A percentile compares a stretch with the other conserved stretches of the same genome.
These are phyloP conservation scores for Plasmodium blacklocki DNA, from an alignment of 169 alveolate species.

Conservation along the genomic window DNA sequence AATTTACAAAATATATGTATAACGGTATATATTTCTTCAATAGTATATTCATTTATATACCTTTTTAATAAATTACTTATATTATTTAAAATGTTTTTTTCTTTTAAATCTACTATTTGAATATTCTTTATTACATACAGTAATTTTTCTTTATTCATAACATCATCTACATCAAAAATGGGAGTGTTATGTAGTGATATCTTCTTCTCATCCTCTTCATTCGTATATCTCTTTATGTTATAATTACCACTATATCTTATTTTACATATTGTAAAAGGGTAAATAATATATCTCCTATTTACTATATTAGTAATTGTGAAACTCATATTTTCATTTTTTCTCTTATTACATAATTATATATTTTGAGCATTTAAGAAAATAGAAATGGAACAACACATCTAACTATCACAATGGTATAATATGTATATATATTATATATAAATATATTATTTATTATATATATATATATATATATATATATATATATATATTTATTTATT, in stretches of 20 bases:
- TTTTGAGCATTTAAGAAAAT: too few species aligned
- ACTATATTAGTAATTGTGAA: not conserved
- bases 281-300: not conserved
- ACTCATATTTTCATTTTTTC: not conserved
- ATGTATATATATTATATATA: too few species aligned
- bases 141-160: conserved; percentile 32
- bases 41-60: conserved; percentile 11
- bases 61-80: conserved; percentile 31
- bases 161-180: not conserved
- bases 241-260: too few species aligned
- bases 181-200: too few species aligned
- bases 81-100: conserved; percentile 33
- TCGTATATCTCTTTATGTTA: not conserved
- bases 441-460: too few species aligned
- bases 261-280: too few species aligned
- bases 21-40: conserved; percentile 39
- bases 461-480: too few species aligned
- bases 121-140: conserved; percentile 56
- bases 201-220: not conserved
- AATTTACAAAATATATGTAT: conserved; percentile 63
- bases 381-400: too few species aligned
- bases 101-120: conserved; percentile 46
- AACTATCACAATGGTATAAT: too few species aligned
- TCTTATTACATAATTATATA: too few species aligned
- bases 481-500: too few species aligned